Conservation (phyloP, 257 asterid species). For the Lithospermum erythrorhizon region DNA sequence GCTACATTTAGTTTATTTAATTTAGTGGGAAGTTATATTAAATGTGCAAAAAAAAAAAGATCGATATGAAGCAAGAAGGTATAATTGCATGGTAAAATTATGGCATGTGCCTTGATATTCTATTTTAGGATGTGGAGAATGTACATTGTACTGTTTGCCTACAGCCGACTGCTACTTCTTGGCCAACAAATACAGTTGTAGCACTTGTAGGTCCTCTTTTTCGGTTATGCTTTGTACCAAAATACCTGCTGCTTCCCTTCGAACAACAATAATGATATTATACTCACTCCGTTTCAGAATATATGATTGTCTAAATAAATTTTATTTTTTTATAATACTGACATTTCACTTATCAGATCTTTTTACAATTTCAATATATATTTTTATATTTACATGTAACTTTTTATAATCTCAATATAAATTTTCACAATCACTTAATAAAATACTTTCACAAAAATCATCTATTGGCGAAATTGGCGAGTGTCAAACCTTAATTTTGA, state of each 20-base stretch:
- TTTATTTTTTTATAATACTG: too few relatives aligned
- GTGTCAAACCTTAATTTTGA: too few relatives aligned
- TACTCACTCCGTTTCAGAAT: too few relatives aligned
- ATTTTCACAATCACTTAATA: too few relatives aligned
- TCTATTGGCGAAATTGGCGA: too few relatives aligned
- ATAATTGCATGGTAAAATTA: slow-evolving; percentile 21
- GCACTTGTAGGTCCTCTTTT: not conserved
- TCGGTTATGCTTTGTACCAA: not conserved
- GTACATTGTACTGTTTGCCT: not conserved
- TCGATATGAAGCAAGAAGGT: slow-evolving; percentile 11
- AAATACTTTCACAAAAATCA: too few relatives aligned
- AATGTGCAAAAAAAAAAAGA: not conserved
- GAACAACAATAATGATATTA: too few relatives aligned
- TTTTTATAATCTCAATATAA: too few relatives aligned
- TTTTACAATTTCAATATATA: too few relatives aligned
- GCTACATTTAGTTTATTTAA: not conserved
- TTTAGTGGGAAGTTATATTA: slow-evolving; percentile 5
- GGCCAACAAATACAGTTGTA: not conserved
- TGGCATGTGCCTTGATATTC: slow-evolving; percentile 8
- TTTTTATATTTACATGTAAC: too few relatives aligned
- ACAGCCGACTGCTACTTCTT: not conserved
- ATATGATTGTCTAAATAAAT: too few relatives aligned
- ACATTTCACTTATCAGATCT: too few relatives aligned
- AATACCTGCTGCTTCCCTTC: not conserved
- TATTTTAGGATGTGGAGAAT: not conserved